A percentile compares a stretch with the other conserved stretches of the same genome.
Evolutionary conservation across 2,329 filamentous ascomycete genomes (phyloP).

Genomic region (Alternaria sp.): DNA sequence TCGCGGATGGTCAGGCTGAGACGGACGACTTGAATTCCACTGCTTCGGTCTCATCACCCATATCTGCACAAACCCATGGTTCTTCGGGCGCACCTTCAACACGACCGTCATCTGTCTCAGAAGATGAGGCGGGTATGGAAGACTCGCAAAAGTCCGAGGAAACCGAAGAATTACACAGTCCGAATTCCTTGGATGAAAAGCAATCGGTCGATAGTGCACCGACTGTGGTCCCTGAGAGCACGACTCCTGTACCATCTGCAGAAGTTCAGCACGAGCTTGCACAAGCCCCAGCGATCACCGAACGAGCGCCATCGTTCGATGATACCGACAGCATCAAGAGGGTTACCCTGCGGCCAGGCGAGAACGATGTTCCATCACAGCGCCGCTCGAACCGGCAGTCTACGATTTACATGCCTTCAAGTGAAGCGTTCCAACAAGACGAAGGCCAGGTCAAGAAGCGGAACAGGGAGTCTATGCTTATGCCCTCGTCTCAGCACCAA

Average conservation of each 20-base stretch:
- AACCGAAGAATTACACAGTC: constrained; percentile 22
- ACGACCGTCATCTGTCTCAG: constrained; percentile 52
- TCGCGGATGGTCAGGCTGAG: constrained; percentile 54
- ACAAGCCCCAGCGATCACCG: constrained; percentile 11
- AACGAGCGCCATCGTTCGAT: constrained; percentile 24
- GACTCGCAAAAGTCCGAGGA: constrained; percentile 29
- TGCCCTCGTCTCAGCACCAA: constrained; percentile 33
- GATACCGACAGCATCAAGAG: constrained; percentile 19
- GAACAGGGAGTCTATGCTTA: constrained; percentile 44
- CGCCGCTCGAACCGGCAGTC: constrained; percentile 45
- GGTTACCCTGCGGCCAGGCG: constrained; percentile 28
- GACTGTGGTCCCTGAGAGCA: constrained; percentile 46
- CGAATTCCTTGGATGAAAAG: constrained; percentile 38
- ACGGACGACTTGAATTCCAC: constrained; percentile 48
- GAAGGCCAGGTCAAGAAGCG: constrained; percentile 31
- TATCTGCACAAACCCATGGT: constrained; percentile 51
- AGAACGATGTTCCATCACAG: constrained; percentile 28
- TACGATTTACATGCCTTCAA: constrained; percentile 41
- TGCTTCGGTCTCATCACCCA: constrained; percentile 49
- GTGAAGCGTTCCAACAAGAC: constrained; percentile 24
- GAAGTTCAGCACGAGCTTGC: constrained; percentile 26
- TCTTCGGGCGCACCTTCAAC: constrained; percentile 51
- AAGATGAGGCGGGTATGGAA: constrained; percentile 43
- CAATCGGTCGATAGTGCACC: constrained; percentile 48
- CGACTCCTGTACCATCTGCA: constrained; percentile 36